Percentiles rank a stretch among this genome's conserved stretches.
These are phyloP conservation scores for Reutealis trisperma DNA, from an alignment of 345 rosid genomes.

Conservation along the genomic window DNA sequence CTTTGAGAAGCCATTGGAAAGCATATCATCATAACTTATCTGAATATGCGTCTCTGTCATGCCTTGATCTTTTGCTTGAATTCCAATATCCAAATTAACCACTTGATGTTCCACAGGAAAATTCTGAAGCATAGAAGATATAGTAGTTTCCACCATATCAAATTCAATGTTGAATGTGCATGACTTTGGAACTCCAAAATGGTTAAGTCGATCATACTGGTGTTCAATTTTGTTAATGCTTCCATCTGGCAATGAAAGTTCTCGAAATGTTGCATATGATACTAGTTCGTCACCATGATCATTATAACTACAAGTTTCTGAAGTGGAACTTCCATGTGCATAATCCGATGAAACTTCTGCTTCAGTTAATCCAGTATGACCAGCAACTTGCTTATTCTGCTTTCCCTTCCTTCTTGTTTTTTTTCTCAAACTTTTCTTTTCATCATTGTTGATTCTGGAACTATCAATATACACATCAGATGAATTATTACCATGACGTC, in stretches of 20 bases:
- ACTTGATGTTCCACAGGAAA: constrained; percentile 1
- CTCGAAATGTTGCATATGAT: constrained; percentile 25
- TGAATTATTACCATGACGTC: constrained; percentile 28
- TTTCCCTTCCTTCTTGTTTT: constrained; percentile 46
- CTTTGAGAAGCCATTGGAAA: constrained; percentile 21
- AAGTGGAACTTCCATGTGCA: constrained; percentile 20
- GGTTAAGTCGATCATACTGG: too few relatives aligned
- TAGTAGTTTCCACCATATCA: constrained; percentile 20
- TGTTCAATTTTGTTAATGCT: neutral
- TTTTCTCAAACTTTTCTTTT: constrained; percentile 32
- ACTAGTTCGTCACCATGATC: constrained; percentile 16
- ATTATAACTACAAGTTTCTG: constrained; percentile 26
- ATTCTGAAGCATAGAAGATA: constrained; percentile 7
- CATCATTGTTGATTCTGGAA: constrained; percentile 22
- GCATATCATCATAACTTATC: constrained; percentile 10
- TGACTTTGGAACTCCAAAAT: constrained; percentile 15
- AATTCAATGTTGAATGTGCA: constrained; percentile 19
- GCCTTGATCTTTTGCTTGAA: constrained; percentile 19
- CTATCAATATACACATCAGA: constrained; percentile 14
- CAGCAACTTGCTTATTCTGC: constrained; percentile 31
- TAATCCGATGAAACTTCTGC: constrained; percentile 25
- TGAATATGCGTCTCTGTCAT: constrained; percentile 9
- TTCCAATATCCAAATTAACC: constrained; percentile 18
- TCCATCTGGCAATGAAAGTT: constrained; percentile 26
- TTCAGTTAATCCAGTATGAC: constrained; percentile 24